Conservation (phyloP, 306 rosid genomes). For the Ormosia emarginata region DNA sequence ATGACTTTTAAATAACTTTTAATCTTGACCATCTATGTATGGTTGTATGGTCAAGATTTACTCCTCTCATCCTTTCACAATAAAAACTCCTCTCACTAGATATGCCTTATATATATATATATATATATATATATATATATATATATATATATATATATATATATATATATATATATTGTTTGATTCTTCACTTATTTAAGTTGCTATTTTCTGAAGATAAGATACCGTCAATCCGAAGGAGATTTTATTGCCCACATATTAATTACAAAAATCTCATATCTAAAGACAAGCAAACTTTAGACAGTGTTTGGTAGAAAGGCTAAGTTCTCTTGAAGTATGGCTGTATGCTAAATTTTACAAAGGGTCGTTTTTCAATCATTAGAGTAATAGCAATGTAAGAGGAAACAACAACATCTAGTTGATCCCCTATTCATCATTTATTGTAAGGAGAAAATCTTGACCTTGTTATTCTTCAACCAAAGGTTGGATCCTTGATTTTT, state of each 20-base stretch:
- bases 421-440: constrained; percentile 3
- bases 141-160: no score
- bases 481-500: neutral
- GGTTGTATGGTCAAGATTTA: no score
- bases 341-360: neutral
- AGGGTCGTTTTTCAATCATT: neutral
- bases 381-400: neutral
- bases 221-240: neutral
- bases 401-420: neutral
- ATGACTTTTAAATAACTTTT: no score
- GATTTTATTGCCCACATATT: neutral
- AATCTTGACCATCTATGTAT: no score
- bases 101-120: no score
- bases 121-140: no score
- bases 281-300: neutral
- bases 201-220: neutral
- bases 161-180: no score
- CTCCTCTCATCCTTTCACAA: no score
- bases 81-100: no score
- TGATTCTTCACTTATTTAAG: neutral
- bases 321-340: neutral
- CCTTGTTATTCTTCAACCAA: neutral
- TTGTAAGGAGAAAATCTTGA: neutral
- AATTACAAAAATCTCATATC: neutral
- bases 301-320: neutral